A percentile compares a stretch with the other conserved stretches of the same genome.
phyloP scores from a whole-genome alignment of 495 filamentous ascomycete genomes.

The Cudoniella acicularis region DNA sequence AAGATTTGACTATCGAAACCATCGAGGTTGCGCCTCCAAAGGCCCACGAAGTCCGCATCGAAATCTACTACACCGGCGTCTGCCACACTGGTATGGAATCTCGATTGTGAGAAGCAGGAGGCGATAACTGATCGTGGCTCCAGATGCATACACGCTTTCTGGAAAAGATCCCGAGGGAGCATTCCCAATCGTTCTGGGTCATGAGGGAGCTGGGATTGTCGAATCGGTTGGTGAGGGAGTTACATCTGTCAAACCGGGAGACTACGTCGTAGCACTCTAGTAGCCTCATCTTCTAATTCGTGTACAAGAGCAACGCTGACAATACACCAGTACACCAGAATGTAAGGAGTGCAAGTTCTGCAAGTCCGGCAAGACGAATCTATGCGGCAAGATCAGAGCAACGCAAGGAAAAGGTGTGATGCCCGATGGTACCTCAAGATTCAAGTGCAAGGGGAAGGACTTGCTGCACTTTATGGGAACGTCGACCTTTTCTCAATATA shows the following conservation, averaged over 20 bases:
- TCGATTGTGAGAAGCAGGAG: not conserved
- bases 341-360: conserved; percentile 99
- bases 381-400: conserved; percentile 97
- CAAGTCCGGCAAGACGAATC: conserved; percentile 98
- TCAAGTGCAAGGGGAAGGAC: conserved; percentile 89
- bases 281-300: conserved; percentile 34
- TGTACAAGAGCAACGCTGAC: conserved; percentile 3
- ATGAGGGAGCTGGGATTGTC: conserved; percentile 95
- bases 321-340: conserved; percentile 76
- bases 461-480: conserved; percentile 99
- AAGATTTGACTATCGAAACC: conserved; percentile 83
- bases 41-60: conserved; percentile 92
- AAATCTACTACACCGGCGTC: conserved; percentile 95
- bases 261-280: conserved; percentile 96
- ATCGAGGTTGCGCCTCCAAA: conserved; percentile 89
- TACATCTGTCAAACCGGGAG: conserved; percentile 85
- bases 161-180: conserved; percentile 98
- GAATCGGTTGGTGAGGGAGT: conserved; percentile 97
- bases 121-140: conserved; percentile 5
- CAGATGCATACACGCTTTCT: conserved; percentile 96
- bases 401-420: conserved; percentile 96
- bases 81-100: conserved; percentile 82
- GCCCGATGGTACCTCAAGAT: conserved; percentile 95
- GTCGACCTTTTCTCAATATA: conserved; percentile 97
- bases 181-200: conserved; percentile 92